Percentiles rank a stretch among this genome's conserved stretches.
phyloP scores from a whole-genome alignment of 345 rosid species.

The Arabidopsis suecica region DNA sequence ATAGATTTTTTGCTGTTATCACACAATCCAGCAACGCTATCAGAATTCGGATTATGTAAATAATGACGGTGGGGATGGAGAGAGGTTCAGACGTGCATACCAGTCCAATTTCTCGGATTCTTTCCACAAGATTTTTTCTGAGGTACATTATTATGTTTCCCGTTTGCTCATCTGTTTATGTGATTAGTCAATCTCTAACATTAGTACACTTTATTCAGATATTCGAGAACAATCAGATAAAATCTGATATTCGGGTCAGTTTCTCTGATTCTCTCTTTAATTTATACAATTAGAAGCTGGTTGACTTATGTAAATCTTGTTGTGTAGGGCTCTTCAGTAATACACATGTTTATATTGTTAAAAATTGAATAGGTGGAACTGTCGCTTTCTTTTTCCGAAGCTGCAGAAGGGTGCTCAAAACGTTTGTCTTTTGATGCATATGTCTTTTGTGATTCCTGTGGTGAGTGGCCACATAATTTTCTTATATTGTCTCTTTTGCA shows the following conservation, averaged over 20 bases:
- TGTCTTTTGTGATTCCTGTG: slow-evolving; percentile 82
- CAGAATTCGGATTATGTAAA: slow-evolving; percentile 54
- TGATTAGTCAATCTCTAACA: slow-evolving; percentile 37
- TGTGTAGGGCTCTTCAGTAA: slow-evolving; percentile 23
- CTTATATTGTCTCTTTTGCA: slow-evolving; percentile 25
- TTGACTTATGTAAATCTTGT: slow-evolving; percentile 15
- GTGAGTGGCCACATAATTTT: slow-evolving; percentile 53
- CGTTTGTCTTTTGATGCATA: slow-evolving; percentile 71
- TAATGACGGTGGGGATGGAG: slow-evolving; percentile 58
- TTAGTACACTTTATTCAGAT: slow-evolving; percentile 56
- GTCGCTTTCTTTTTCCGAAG: slow-evolving; percentile 79
- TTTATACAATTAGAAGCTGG: slow-evolving; percentile 30
- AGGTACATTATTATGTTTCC: slow-evolving; percentile 54
- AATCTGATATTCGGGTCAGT: slow-evolving; percentile 76
- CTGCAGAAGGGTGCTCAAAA: slow-evolving; percentile 86
- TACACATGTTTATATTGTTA: slow-evolving; percentile 26
- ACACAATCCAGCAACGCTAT: slow-evolving; percentile 49
- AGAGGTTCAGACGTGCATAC: slow-evolving; percentile 59
- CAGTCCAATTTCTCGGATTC: slow-evolving; percentile 80
- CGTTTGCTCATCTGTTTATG: slow-evolving; percentile 9
- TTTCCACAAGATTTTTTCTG: slow-evolving; percentile 84
- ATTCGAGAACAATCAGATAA: slow-evolving; percentile 65
- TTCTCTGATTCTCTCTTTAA: slow-evolving; percentile 27
- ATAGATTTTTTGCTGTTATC: slow-evolving; percentile 11
- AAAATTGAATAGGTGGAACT: slow-evolving; percentile 64